These are phyloP conservation scores for Crucihimalaya himalaica DNA, from an alignment of 345 rosid genomes.

Conservation along the genomic window DNA sequence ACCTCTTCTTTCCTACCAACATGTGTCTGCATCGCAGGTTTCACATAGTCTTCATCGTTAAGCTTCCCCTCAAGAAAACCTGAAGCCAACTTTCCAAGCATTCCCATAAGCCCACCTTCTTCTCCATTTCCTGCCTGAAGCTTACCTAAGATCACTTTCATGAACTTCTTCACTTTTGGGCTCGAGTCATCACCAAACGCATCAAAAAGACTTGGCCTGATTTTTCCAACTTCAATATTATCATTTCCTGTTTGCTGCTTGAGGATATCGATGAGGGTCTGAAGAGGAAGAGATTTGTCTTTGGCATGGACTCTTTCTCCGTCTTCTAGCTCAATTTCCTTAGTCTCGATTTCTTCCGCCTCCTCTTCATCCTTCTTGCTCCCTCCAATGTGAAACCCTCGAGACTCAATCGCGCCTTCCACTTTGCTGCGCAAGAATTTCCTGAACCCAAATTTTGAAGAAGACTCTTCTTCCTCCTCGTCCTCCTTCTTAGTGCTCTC, in stretches of 20 bases:
- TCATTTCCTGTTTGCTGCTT: constrained; percentile 93
- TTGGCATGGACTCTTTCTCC: constrained; percentile 58
- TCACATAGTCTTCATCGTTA: constrained; percentile 64
- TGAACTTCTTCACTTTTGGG: constrained; percentile 97
- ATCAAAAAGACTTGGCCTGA: constrained; percentile 89
- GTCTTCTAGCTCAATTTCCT: constrained; percentile 47
- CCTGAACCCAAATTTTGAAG: constrained; percentile 55
- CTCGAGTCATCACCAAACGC: constrained; percentile 90
- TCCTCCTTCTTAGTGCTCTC: constrained; percentile 62
- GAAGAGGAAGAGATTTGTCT: constrained; percentile 73
- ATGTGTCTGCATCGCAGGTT: constrained; percentile 71
- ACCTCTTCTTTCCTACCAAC: constrained; percentile 73
- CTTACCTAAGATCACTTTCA: constrained; percentile 75
- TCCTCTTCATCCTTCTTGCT: constrained; percentile 42
- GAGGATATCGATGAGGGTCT: constrained; percentile 79
- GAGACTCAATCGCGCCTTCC: constrained; percentile 62
- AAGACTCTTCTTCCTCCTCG: constrained; percentile 36
- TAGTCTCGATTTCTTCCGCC: constrained; percentile 42
- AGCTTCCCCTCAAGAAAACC: constrained; percentile 82
- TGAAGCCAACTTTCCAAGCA: constrained; percentile 84
- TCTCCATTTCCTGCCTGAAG: constrained; percentile 52
- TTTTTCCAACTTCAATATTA: constrained; percentile 87
- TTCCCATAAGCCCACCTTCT: constrained; percentile 74
- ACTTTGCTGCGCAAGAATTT: constrained; percentile 58
- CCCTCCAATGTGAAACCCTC: constrained; percentile 64